Conservation (phyloP, 805 yeast genomes). For the Pichia nanzhaoensis region DNA sequence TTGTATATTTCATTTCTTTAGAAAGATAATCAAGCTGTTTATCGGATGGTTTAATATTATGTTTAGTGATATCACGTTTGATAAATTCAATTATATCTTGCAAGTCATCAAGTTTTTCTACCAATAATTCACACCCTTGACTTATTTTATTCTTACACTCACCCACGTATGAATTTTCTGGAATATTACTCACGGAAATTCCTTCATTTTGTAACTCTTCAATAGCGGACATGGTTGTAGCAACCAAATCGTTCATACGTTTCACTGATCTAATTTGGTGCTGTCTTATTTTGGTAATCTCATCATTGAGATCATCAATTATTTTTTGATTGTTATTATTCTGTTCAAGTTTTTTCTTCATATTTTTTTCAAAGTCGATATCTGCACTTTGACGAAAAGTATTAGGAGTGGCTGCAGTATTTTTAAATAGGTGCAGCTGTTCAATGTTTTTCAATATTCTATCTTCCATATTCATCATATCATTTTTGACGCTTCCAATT, state of each 20-base stretch:
- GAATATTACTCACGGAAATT: neutral
- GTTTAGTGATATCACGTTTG: constrained; percentile 82
- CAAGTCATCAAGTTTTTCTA: constrained; percentile 80
- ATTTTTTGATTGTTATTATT: constrained; percentile 23
- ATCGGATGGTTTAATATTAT: constrained; percentile 77
- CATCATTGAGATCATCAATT: constrained; percentile 45
- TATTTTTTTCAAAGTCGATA: constrained; percentile 10
- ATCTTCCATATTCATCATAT: constrained; percentile 24
- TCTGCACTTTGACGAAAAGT: neutral
- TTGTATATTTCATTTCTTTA: constrained; percentile 59
- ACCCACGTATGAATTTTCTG: constrained; percentile 52
- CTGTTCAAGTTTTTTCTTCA: constrained; percentile 10
- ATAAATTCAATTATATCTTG: constrained; percentile 88
- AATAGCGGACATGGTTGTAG: constrained; percentile 38
- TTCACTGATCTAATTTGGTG: constrained; percentile 39
- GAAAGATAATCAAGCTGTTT: constrained; percentile 62
- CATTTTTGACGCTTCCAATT: constrained; percentile 23
- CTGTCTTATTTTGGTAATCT: constrained; percentile 54
- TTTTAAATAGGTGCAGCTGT: constrained; percentile 8
- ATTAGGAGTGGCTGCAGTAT: constrained; percentile 3
- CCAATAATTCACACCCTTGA: constrained; percentile 63
- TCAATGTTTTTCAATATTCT: constrained; percentile 22
- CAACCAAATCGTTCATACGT: constrained; percentile 30
- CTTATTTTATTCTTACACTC: constrained; percentile 67
- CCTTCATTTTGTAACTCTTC: constrained; percentile 40